These are phyloP conservation scores for Nemania sp. DNA, from an alignment of 2,329 filamentous ascomycete species.

Conservation along the genomic window DNA sequence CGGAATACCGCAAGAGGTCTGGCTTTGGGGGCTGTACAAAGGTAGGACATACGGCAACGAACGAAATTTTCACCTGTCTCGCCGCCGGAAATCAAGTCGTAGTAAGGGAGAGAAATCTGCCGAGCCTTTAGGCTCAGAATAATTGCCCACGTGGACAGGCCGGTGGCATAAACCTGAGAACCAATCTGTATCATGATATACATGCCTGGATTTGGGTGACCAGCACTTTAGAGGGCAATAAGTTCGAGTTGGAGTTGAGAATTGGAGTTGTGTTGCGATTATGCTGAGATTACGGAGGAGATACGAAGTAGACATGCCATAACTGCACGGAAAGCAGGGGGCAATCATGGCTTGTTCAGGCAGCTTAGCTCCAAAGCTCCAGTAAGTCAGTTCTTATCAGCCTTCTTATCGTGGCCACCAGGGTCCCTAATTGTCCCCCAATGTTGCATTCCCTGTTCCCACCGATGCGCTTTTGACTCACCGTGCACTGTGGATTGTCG, in stretches of 20 bases:
- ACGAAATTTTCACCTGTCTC: too few species aligned
- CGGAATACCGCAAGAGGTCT: conserved; percentile 20
- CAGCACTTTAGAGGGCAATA: too few species aligned
- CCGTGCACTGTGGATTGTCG: conserved; percentile 5
- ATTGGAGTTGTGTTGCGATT: too few species aligned
- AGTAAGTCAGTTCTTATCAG: conserved; percentile 3
- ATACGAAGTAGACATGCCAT: neutral
- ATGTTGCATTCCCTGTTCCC: conserved; percentile 15
- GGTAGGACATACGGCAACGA: neutral
- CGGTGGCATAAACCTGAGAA: too few species aligned
- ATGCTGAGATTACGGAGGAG: neutral
- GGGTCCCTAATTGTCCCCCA: neutral
- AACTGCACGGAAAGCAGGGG: neutral
- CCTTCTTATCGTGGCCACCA: conserved; percentile 12
- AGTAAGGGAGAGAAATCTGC: too few species aligned
- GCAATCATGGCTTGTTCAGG: neutral
- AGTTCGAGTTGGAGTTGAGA: too few species aligned
- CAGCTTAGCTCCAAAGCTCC: neutral
- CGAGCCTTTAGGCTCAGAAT: too few species aligned
- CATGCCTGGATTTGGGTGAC: too few species aligned
- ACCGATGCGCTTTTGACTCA: conserved; percentile 19
- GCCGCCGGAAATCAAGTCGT: too few species aligned
- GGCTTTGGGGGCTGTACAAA: too few species aligned
- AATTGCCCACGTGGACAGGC: too few species aligned
- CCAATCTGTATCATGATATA: too few species aligned